phyloP scores from a whole-genome alignment of 2,329 filamentous ascomycete genomes.

The Exophiala alcalophila region DNA sequence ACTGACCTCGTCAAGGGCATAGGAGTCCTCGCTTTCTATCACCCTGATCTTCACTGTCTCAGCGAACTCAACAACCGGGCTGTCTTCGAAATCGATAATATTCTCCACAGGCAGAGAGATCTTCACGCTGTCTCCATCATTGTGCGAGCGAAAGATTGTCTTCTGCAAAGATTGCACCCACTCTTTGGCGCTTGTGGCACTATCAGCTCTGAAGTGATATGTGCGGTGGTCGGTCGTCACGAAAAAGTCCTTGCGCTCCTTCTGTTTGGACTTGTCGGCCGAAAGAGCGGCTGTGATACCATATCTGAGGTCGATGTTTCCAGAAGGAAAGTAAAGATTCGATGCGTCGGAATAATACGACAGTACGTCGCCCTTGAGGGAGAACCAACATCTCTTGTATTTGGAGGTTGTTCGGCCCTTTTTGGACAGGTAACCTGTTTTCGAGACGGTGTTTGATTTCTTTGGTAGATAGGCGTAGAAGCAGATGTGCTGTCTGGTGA shows the following conservation, averaged over 20 bases:
- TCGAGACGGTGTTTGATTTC: conserved; percentile 74
- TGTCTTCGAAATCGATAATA: conserved; percentile 88
- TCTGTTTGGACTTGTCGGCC: conserved; percentile 64
- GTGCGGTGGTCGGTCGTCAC: conserved; percentile 78
- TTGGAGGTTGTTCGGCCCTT: conserved; percentile 82
- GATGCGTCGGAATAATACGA: conserved; percentile 83
- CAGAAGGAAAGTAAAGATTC: conserved; percentile 85
- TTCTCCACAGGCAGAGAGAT: conserved; percentile 87
- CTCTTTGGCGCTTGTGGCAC: conserved; percentile 80
- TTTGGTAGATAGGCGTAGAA: conserved; percentile 98
- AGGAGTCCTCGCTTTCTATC: conserved; percentile 90
- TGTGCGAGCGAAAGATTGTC: conserved; percentile 92
- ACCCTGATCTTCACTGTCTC: conserved; percentile 92
- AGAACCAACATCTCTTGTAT: conserved; percentile 90
- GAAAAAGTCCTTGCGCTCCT: conserved; percentile 72
- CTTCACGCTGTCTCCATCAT: conserved; percentile 95
- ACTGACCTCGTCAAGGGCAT: conserved; percentile 84
- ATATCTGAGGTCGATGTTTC: conserved; percentile 88
- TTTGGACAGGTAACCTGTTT: conserved; percentile 85
- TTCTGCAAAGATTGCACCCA: conserved; percentile 94
- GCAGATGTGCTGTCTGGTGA: conserved; percentile 88
- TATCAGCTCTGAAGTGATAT: conserved; percentile 88
- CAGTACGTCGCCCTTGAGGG: conserved; percentile 84
- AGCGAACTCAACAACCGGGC: conserved; percentile 82
- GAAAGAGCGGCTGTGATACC: conserved; percentile 79